A percentile compares a stretch with the other conserved stretches of the same genome.
Evolutionary conservation across 2,329 filamentous ascomycete genomes (phyloP).

Genomic region (Neonectria coccinea): DNA sequence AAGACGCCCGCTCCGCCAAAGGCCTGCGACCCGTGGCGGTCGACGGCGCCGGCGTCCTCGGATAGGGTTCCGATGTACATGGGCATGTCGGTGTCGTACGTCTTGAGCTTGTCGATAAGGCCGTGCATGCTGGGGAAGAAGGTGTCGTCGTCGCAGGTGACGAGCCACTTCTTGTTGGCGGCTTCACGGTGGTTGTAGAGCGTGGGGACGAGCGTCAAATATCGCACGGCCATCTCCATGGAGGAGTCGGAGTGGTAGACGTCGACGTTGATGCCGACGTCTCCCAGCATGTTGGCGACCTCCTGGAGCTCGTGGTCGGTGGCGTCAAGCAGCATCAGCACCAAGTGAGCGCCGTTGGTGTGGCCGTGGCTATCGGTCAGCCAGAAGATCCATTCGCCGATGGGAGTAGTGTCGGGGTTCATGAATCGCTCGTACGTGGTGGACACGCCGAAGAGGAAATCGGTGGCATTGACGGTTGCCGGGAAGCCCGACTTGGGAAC

Average conservation of each 20-base stretch:
- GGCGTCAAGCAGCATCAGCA: conserved; percentile 66
- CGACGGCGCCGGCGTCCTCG: conserved; percentile 70
- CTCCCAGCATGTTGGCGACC: conserved; percentile 59
- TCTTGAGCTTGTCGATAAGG: conserved; percentile 62
- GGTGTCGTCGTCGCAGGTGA: conserved; percentile 73
- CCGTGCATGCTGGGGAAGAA: conserved; percentile 71
- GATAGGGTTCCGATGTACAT: conserved; percentile 73
- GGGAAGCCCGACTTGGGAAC: conserved; percentile 65
- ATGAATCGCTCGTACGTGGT: conserved; percentile 68
- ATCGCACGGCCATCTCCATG: conserved; percentile 69
- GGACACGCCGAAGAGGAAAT: conserved; percentile 70
- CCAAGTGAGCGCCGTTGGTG: conserved; percentile 68
- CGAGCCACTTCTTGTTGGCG: conserved; percentile 67
- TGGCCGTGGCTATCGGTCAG: conserved; percentile 66
- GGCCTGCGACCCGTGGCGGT: conserved; percentile 71
- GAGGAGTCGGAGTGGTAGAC: conserved; percentile 65
- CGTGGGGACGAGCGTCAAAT: conserved; percentile 65
- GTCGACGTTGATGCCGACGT: conserved; percentile 67
- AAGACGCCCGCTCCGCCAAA: conserved; percentile 75
- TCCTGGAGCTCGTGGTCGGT: conserved; percentile 63
- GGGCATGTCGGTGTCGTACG: conserved; percentile 63
- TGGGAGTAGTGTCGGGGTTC: conserved; percentile 62
- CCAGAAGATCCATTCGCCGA: conserved; percentile 71
- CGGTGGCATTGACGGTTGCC: conserved; percentile 63
- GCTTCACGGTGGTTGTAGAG: conserved; percentile 65